Evolutionary conservation across 768 basidiomycete genomes (phyloP).

Genomic region (Boletus vermiculosoides): DNA sequence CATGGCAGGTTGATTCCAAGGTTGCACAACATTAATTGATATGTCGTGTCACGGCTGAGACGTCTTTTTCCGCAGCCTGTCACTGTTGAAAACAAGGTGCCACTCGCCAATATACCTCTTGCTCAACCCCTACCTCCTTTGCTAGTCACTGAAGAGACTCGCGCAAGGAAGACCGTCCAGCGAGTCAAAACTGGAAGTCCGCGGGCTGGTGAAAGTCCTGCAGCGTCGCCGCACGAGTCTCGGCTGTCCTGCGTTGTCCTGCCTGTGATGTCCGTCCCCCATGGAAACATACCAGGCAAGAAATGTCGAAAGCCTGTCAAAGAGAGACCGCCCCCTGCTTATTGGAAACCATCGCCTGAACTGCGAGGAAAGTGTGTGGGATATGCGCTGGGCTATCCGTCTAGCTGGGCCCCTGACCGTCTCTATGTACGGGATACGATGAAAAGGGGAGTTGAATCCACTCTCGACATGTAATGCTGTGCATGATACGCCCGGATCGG

Average conservation of each 20-base stretch:
- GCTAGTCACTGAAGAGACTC: slow-evolving; percentile 25
- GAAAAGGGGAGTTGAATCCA: slow-evolving; percentile 20
- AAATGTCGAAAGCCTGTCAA: slow-evolving; percentile 11
- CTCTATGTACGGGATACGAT: slow-evolving; percentile 28
- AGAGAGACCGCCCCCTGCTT: slow-evolving; percentile 24
- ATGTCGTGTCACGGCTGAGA: neutral
- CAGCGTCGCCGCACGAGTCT: slow-evolving; percentile 26
- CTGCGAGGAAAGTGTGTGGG: slow-evolving; percentile 28
- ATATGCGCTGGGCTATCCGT: slow-evolving; percentile 34
- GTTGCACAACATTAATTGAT: slow-evolving; percentile 4
- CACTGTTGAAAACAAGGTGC: slow-evolving; percentile 10
- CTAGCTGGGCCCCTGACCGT: slow-evolving; percentile 25
- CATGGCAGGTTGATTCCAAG: slow-evolving; percentile 21
- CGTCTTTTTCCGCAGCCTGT: slow-evolving; percentile 9
- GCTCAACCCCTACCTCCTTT: slow-evolving; percentile 15
- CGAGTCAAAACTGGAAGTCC: neutral
- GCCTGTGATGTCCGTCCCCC: slow-evolving; percentile 9
- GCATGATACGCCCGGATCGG: neutral
- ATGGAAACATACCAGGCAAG: neutral
- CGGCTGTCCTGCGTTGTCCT: slow-evolving; percentile 19
- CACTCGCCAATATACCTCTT: neutral
- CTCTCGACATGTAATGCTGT: slow-evolving; percentile 20
- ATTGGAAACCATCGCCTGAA: slow-evolving; percentile 28
- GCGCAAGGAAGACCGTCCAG: neutral
- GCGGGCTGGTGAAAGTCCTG: neutral